A percentile compares a stretch with the other conserved stretches of the same genome.
These are phyloP conservation scores for Fusarium torulosum DNA, from an alignment of 2,329 filamentous ascomycete genomes.

Conservation along the genomic window DNA sequence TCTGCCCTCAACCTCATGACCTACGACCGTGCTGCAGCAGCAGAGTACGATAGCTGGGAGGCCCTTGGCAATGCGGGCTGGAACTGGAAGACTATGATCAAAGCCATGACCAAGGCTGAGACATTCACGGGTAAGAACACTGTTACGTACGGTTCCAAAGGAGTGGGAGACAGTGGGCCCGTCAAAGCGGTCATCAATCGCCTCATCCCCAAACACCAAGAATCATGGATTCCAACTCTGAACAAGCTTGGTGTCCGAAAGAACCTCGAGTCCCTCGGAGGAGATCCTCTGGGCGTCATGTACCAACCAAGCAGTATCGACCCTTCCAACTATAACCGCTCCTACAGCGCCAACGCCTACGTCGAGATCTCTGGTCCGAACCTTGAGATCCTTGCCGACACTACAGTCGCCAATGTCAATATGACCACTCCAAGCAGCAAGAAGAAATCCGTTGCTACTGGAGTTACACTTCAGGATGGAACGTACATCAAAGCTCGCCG, in stretches of 20 bases:
- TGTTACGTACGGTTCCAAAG: slow-evolving; percentile 38
- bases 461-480: slow-evolving; percentile 30
- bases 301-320: slow-evolving; percentile 62
- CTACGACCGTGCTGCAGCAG: slow-evolving; percentile 45
- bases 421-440: slow-evolving; percentile 35
- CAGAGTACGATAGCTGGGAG: slow-evolving; percentile 54
- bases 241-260: slow-evolving; percentile 54
- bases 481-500: slow-evolving; percentile 29
- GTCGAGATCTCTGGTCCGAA: slow-evolving; percentile 57
- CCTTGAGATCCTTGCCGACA: slow-evolving; percentile 47
- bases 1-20: slow-evolving; percentile 51
- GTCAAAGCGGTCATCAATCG: slow-evolving; percentile 54
- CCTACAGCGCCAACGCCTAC: slow-evolving; percentile 62
- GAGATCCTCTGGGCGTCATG: slow-evolving; percentile 61
- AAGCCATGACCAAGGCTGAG: slow-evolving; percentile 31
- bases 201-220: slow-evolving; percentile 57
- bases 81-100: slow-evolving; percentile 51
- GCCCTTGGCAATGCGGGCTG: slow-evolving; percentile 54
- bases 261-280: slow-evolving; percentile 59
- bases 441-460: slow-evolving; percentile 35
- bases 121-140: slow-evolving; percentile 43
- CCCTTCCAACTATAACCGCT: slow-evolving; percentile 59
- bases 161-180: slow-evolving; percentile 37
- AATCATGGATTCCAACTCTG: slow-evolving; percentile 59
- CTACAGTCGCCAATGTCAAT: slow-evolving; percentile 39